These are phyloP conservation scores for Lactarius psammicola DNA, from an alignment of 768 basidiomycete species.

Conservation along the genomic window DNA sequence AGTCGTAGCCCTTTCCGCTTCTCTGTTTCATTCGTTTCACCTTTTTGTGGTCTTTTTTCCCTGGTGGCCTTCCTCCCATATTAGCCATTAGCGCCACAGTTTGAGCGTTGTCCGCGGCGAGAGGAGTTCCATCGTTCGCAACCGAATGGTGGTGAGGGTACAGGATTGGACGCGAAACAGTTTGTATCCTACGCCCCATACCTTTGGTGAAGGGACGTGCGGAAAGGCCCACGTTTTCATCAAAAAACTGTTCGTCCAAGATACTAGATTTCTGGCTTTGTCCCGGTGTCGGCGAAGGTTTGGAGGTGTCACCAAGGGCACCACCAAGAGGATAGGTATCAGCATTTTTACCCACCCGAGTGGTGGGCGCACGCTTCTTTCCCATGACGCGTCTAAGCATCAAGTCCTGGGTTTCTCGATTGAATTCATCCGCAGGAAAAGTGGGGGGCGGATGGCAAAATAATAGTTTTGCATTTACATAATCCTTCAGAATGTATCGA, in stretches of 20 bases:
- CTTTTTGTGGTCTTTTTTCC: conserved; percentile 87
- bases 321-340: conserved; percentile 55
- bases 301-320: conserved; percentile 20
- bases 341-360: conserved; percentile 79
- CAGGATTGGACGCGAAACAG: conserved; percentile 59
- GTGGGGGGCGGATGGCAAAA: conserved; percentile 89
- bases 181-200: conserved; percentile 52
- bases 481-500: conserved; percentile 92
- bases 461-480: conserved; percentile 89
- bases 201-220: conserved; percentile 66
- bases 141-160: conserved; percentile 86
- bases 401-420: conserved; percentile 62
- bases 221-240: conserved; percentile 48
- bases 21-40: conserved; percentile 80
- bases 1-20: conserved; percentile 92
- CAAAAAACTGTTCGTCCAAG: conserved; percentile 84
- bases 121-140: conserved; percentile 71
- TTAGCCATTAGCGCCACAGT: conserved; percentile 45
- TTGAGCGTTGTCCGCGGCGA: conserved; percentile 46
- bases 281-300: conserved; percentile 11
- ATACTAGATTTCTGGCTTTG: conserved; percentile 57
- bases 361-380: conserved; percentile 88
- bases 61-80: conserved; percentile 38
- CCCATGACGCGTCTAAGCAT: conserved; percentile 57
- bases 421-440: conserved; percentile 65